Conservation (phyloP, 2,329 filamentous ascomycete species). For the Neofusicoccum parvum region DNA sequence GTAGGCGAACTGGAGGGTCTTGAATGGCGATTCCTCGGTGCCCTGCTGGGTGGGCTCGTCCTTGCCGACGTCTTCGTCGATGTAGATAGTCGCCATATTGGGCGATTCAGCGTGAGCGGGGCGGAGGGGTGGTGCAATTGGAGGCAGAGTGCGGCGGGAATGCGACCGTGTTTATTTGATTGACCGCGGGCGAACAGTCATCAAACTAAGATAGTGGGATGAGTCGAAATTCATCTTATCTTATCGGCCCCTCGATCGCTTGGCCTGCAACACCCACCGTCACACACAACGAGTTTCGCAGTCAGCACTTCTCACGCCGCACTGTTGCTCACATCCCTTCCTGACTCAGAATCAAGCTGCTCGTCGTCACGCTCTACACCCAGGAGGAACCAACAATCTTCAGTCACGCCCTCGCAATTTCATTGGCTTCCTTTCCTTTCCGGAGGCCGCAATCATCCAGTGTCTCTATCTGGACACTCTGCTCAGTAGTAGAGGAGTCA, state of each 20-base stretch:
- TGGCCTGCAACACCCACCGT: background rate
- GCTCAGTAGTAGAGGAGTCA: no score
- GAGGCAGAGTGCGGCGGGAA: background rate
- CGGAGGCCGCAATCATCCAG: no score
- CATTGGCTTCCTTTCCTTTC: no score
- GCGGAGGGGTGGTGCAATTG: slow-evolving; percentile 9
- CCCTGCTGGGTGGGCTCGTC: slow-evolving; percentile 69
- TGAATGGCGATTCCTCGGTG: slow-evolving; percentile 74
- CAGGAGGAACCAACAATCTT: no score
- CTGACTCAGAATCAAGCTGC: no score
- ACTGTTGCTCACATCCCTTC: no score
- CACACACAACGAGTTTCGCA: no score
- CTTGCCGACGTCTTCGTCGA: slow-evolving; percentile 77
- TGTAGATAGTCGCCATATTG: slow-evolving; percentile 58
- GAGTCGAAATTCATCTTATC: slow-evolving; percentile 21
- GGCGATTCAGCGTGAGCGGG: background rate
- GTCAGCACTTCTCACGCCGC: no score
- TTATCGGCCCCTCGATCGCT: slow-evolving; percentile 18
- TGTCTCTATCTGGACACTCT: no score
- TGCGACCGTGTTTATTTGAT: slow-evolving; percentile 15
- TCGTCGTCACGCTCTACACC: no score
- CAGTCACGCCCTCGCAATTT: no score
- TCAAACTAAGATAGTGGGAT: slow-evolving; percentile 19
- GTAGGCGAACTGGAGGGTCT: slow-evolving; percentile 77
- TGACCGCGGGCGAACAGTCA: slow-evolving; percentile 15